A percentile compares a stretch with the other conserved stretches of the same genome.
phyloP scores from a whole-genome alignment of 345 rosid genomes.

The Triadica sebifera region DNA sequence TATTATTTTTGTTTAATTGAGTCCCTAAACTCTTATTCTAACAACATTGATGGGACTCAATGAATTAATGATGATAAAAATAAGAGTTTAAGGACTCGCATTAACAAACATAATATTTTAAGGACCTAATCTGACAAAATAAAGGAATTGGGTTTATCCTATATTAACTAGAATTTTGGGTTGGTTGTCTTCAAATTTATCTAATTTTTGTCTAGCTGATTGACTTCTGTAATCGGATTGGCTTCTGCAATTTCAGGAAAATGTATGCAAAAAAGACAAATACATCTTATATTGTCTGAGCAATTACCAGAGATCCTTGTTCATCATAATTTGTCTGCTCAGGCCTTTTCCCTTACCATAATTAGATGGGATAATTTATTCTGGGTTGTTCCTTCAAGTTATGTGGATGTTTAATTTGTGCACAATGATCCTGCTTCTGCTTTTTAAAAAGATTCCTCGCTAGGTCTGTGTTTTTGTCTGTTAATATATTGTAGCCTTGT shows the following conservation, averaged over 20 bases:
- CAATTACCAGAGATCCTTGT: neutral
- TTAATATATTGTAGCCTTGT: neutral
- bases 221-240: neutral
- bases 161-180: neutral
- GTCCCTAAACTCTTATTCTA: too few relatives aligned
- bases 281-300: neutral
- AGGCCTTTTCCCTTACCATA: neutral
- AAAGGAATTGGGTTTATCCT: too few relatives aligned
- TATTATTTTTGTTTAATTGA: too few relatives aligned
- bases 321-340: neutral
- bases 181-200: neutral
- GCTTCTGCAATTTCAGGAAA: neutral
- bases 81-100: too few relatives aligned
- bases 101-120: too few relatives aligned
- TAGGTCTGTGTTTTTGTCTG: neutral
- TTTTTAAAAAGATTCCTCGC: too few relatives aligned
- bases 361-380: too few relatives aligned
- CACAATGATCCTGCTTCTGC: too few relatives aligned
- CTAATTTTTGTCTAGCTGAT: neutral
- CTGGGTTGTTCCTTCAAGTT: neutral
- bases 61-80: too few relatives aligned
- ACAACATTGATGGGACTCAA: too few relatives aligned
- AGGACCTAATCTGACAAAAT: too few relatives aligned
- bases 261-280: too few relatives aligned
- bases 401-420: neutral